Conservation (phyloP, 129 eudicot genomes). For the Flaveria ramosissima region DNA sequence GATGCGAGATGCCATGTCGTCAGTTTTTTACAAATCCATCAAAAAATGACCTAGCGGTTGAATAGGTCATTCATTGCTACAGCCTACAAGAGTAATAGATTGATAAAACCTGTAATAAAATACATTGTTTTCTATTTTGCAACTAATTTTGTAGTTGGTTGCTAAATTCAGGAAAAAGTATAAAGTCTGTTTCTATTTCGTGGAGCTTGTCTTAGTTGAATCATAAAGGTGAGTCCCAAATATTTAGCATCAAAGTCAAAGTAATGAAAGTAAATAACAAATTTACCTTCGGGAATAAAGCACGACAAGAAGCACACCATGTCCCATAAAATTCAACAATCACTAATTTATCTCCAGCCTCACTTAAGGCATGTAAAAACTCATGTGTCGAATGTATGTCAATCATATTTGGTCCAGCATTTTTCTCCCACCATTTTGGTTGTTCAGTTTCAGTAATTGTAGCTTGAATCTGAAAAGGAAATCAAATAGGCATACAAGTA, state of each 20-base stretch:
- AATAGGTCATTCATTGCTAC: too few species aligned
- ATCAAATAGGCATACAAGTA: slow-evolving; percentile 4
- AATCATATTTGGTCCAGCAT: slow-evolving; percentile 64
- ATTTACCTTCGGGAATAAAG: slow-evolving; percentile 91
- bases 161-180: neutral
- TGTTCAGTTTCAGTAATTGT: slow-evolving; percentile 76
- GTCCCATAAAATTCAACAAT: slow-evolving; percentile 94
- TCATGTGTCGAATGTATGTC: slow-evolving; percentile 42
- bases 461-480: slow-evolving; percentile 58
- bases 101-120: too few species aligned
- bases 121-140: too few species aligned
- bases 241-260: neutral
- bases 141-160: neutral
- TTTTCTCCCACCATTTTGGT: slow-evolving; percentile 99
- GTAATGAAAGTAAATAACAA: slow-evolving; percentile 12
- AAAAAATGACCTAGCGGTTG: too few species aligned
- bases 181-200: neutral
- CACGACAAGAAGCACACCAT: slow-evolving; percentile 97
- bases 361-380: slow-evolving; percentile 66
- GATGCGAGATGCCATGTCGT: too few species aligned
- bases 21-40: too few species aligned
- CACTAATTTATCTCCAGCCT: slow-evolving; percentile 92
- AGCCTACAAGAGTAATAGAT: too few species aligned
- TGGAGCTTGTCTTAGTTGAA: slow-evolving; percentile 1
- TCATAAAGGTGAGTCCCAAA: neutral